These are phyloP conservation scores for Boletales sp. DNA, from an alignment of 768 basidiomycete genomes.

Conservation along the genomic window DNA sequence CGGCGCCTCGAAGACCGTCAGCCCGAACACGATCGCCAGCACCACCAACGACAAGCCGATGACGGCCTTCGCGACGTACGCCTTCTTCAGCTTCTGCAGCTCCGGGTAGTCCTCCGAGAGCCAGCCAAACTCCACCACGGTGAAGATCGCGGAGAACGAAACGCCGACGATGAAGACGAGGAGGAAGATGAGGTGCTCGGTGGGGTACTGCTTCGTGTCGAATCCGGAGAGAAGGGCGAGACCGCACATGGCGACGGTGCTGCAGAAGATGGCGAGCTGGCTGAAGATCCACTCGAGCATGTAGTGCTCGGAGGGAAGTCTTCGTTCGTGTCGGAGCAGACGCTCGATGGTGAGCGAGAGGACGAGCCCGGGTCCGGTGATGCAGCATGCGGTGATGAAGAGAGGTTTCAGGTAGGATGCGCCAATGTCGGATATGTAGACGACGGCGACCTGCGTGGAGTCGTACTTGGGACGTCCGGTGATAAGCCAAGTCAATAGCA, in stretches of 20 bases:
- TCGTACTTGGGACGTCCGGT: slow-evolving; percentile 50
- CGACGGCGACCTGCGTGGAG: slow-evolving; percentile 52
- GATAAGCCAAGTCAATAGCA: slow-evolving; percentile 71
- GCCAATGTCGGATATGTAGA: slow-evolving; percentile 80
- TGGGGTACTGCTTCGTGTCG: slow-evolving; percentile 55
- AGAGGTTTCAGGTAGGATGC: slow-evolving; percentile 72
- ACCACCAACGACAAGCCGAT: slow-evolving; percentile 57
- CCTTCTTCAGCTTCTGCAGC: slow-evolving; percentile 41
- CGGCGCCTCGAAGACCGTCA: slow-evolving; percentile 41
- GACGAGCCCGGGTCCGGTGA: slow-evolving; percentile 62
- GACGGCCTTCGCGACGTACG: slow-evolving; percentile 60
- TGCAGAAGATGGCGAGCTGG: slow-evolving; percentile 55
- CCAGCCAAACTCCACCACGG: slow-evolving; percentile 68
- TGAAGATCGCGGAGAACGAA: slow-evolving; percentile 69
- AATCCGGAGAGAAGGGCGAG: slow-evolving; percentile 69
- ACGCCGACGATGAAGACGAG: slow-evolving; percentile 74
- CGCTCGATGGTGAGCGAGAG: slow-evolving; percentile 59
- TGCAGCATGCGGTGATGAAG: slow-evolving; percentile 61
- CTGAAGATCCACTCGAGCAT: slow-evolving; percentile 53
- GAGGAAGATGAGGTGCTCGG: slow-evolving; percentile 57
- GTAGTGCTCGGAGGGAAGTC: slow-evolving; percentile 59
- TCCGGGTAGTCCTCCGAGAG: slow-evolving; percentile 53
- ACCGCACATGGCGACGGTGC: slow-evolving; percentile 59
- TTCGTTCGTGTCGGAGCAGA: slow-evolving; percentile 62
- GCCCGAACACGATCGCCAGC: slow-evolving; percentile 61